These are phyloP conservation scores for Mayamaea pseudoterrestris DNA, from an alignment of 108 stramenopile species.

Conservation along the genomic window DNA sequence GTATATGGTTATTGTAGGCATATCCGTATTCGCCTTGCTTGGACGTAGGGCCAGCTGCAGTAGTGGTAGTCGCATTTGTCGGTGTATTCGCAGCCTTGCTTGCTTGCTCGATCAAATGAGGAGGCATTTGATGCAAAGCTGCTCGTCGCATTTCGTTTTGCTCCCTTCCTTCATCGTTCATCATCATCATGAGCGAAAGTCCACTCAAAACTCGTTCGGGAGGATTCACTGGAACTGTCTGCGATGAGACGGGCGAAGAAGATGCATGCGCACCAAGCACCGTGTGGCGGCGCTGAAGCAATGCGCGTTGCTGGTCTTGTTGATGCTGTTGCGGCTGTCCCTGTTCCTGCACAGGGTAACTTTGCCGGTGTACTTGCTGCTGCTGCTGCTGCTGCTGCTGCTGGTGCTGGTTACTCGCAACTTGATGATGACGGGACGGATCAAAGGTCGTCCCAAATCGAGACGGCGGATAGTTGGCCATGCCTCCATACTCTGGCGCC, in stretches of 20 bases:
- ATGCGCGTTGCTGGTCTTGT: neutral
- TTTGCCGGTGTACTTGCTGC: neutral
- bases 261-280: no score
- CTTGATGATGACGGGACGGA: neutral
- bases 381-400: conserved; percentile 1
- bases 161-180: no score
- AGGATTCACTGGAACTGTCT: neutral
- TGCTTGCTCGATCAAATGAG: neutral
- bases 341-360: conserved; percentile 1
- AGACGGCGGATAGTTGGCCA: neutral
- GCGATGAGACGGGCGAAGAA: no score
- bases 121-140: neutral
- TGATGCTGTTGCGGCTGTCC: neutral
- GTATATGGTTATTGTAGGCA: conserved; percentile 30
- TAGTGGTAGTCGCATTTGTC: conserved; percentile 11
- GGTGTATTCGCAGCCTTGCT: neutral
- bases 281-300: conserved; percentile 8
- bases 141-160: no score
- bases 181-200: conserved; percentile 33
- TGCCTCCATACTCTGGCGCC: conserved; percentile 3
- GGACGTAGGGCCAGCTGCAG: conserved; percentile 18
- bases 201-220: conserved; percentile 14
- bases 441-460: conserved; percentile 5
- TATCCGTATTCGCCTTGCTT: conserved; percentile 33
- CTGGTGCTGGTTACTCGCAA: neutral